Evolutionary conservation across 192 early-diverging fungal species (phyloP).

Genomic region (Kappamyces sp.): DNA sequence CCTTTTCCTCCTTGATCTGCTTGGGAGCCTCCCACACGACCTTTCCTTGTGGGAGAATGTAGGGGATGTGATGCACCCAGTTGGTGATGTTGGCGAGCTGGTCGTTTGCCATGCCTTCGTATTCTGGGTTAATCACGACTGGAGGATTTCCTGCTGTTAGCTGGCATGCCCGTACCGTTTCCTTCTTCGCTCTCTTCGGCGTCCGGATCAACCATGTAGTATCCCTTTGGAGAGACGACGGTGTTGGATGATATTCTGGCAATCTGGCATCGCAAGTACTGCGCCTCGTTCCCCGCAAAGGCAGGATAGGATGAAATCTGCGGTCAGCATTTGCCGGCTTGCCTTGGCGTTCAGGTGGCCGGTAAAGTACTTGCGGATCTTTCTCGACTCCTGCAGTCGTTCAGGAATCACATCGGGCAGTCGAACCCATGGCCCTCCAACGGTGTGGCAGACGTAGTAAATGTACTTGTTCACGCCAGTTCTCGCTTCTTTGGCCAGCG

Average conservation of each 20-base stretch:
- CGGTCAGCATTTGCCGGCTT: not conserved
- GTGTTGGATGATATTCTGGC: constrained; percentile 51
- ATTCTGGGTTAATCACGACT: constrained; percentile 59
- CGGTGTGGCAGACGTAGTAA: constrained; percentile 50
- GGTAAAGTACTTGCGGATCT: constrained; percentile 51
- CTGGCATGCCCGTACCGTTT: constrained; percentile 19
- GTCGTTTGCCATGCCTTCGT: constrained; percentile 42
- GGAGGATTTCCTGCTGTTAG: constrained; percentile 27
- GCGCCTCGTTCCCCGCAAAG: constrained; percentile 50
- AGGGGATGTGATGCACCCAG: constrained; percentile 62
- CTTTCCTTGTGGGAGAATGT: constrained; percentile 55
- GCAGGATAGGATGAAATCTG: constrained; percentile 50
- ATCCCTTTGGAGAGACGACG: constrained; percentile 49
- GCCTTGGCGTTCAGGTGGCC: constrained; percentile 47
- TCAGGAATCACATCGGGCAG: constrained; percentile 56
- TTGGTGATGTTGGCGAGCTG: constrained; percentile 36
- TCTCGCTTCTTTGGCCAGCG: constrained; percentile 37
- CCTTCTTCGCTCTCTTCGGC: constrained; percentile 43
- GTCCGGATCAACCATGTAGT: constrained; percentile 58
- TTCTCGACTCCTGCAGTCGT: constrained; percentile 41
- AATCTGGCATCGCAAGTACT: constrained; percentile 59
- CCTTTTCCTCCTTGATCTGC: constrained; percentile 19
- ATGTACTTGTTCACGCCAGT: constrained; percentile 54
- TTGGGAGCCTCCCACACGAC: constrained; percentile 50
- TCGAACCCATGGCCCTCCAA: constrained; percentile 46